Base-by-base conservation (phyloP, 768 basidiomycete genomes). In the Lepiota venenata region DNA sequence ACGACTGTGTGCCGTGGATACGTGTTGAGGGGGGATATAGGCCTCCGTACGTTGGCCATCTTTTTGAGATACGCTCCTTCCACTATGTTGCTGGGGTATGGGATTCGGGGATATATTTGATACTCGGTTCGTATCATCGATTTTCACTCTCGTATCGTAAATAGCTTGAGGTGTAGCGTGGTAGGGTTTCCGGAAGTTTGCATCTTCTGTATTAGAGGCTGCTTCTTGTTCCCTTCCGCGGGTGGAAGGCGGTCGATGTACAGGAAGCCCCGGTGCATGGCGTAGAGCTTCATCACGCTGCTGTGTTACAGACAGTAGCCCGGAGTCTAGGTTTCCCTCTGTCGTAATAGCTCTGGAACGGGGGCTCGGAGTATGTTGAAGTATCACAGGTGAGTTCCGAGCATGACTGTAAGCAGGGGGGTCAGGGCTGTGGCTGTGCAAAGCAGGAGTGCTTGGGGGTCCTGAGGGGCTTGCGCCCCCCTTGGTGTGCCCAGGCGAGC, bases 381-480 rank as follows among this genome's bases (percentile, higher is more conserved):
- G 48, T 16, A 16, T 32, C 41, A 42, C 37, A 15, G 53, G 53
- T 15, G 53, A 55, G 39, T 29, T 20, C 10, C 46, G 53, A 25
- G 36, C 25, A 46, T 47, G 20, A 21, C 22, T n/a, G 16, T 48
- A 15, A 10, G 16, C 36, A 15, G 46, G 35, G 22, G 15, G 14
- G 25, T 55, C 53, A 15, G 39, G 53, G 10, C 35, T 29, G 7
- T 47, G 53, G 36, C 21, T 42, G 29, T 37, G 15, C 22, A 35
- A 25, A 18, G 36, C 22, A 14, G 51, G 38, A 36, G 40, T 11
- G 36, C 48, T 47, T 21, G 47, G 14, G 16, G 27, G 29, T 10
- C 39, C 46, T 21, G 47, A 55, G 11, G 53, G 53, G 21, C 53
- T 55, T 22, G 53, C 41, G 10, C 48, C 53, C 20, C 18, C 46